Percentiles rank a stretch among this genome's conserved stretches.
These are phyloP conservation scores for Solanum virginianum DNA, from an alignment of 257 asterid species.

Conservation along the genomic window DNA sequence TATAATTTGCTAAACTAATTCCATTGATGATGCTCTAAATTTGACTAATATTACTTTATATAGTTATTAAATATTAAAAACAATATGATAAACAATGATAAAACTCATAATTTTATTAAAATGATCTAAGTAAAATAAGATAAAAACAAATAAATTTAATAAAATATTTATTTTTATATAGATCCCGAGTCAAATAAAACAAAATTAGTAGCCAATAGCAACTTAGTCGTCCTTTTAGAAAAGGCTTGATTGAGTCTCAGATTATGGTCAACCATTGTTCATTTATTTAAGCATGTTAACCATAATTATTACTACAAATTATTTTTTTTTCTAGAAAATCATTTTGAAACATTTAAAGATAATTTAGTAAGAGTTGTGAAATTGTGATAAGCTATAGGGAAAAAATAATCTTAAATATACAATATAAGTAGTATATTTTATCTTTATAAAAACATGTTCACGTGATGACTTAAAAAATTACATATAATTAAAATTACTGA, in stretches of 20 bases:
- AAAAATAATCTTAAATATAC: no score
- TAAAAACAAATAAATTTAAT: no score
- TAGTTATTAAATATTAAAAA: no score
- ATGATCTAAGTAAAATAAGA: no score
- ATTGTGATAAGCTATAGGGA: neutral
- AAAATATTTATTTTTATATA: no score
- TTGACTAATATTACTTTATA: no score
- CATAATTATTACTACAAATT: neutral
- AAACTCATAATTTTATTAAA: no score
- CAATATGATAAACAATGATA: neutral
- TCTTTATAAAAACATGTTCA: neutral
- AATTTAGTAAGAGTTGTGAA: neutral
- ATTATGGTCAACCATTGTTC: neutral
- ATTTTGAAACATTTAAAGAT: neutral
- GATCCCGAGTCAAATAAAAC: neutral
- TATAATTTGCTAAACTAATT: neutral
- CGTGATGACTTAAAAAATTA: fast-evolving
- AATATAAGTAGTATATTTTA: neutral
- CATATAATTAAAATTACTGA: neutral
- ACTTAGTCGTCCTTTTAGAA: neutral
- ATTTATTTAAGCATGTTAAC: neutral
- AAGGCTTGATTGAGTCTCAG: neutral
- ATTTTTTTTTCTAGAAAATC: neutral
- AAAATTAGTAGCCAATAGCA: neutral
- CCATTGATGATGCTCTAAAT: no score